Evolutionary conservation across 768 basidiomycete species (phyloP), one percentile per base, ranked within the genome.

Genomic region (Neoboletus brunneissimus): DNA sequence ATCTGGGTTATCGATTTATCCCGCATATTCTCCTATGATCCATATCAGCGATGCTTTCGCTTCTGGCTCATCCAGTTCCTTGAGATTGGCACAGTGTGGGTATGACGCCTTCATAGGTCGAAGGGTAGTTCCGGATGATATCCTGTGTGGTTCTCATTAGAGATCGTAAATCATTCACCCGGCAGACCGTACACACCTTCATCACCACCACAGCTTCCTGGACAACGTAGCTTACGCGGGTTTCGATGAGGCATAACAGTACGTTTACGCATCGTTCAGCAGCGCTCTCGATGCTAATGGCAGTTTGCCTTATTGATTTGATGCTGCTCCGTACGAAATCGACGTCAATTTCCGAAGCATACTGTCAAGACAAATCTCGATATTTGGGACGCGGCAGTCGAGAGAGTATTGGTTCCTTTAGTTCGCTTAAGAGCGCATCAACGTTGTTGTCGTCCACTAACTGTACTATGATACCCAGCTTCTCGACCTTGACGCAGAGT

Each of bases 121-220:
- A 88, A 9, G 95, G 97, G 68, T 98, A 99, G 78, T 92, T 94
- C 45, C 96, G 84, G 84, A 98, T 98, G 59, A 98, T 96, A 65
- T 99, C 96, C 94, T 98, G 63, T 13, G 48, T 45, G 5, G 44
- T 50, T 25, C 22, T 32, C 27, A 11, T 61, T 18, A 56, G 53
- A 41, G 38, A 27, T 4, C 5, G n/a, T 37, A 37, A 27, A n/a
- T 29, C 18, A 20, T 10, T 12, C 16, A 15, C 22, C 12, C 11
- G 3, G 3, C 31, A 31, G 23, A 51, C 27, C 4, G 18, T 22
- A 56, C 78, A 47, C 48, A 93, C 95, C 85, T 98, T 98, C 91
- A 99, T 97, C 2, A 99, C 94, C 2, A 99, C 94, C 4, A 98
- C 91, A 1, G 94, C 94, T 73, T 99, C 96, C 68, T 98, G 96